These are phyloP conservation scores for Biscogniauxia marginata DNA, from an alignment of 2,329 filamentous ascomycete species.

Conservation along the genomic window DNA sequence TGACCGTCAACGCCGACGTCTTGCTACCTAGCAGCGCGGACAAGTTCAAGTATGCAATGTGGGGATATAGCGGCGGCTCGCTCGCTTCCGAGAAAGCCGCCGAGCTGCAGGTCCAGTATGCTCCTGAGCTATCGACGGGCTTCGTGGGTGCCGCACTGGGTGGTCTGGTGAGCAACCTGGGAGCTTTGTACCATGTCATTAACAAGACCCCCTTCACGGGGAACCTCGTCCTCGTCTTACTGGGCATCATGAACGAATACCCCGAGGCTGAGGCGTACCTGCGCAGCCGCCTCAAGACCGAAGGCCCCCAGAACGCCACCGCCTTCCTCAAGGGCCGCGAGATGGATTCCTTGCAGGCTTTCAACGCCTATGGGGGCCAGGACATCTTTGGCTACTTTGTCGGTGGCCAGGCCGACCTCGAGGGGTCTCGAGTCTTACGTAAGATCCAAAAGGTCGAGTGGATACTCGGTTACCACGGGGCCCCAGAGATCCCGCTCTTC, in stretches of 20 bases:
- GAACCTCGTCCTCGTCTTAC: conserved; percentile 32
- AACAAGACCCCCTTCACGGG: conserved; percentile 33
- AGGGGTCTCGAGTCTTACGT: conserved; percentile 19
- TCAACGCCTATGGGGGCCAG: too few relatives aligned
- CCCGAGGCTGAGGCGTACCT: conserved; percentile 28
- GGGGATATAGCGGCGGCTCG: conserved; percentile 57
- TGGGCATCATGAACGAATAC: conserved; percentile 32
- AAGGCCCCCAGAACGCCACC: conserved; percentile 24
- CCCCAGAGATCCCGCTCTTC: conserved; percentile 47
- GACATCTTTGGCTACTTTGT: conserved; percentile 33
- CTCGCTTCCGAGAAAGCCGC: conserved; percentile 52
- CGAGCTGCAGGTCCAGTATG: conserved; percentile 51
- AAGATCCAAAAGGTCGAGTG: conserved; percentile 32
- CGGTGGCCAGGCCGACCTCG: conserved; percentile 15
- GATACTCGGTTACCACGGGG: conserved; percentile 33
- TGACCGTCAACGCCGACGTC: too few relatives aligned
- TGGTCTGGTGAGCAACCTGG: conserved; percentile 33
- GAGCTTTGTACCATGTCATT: conserved; percentile 26
- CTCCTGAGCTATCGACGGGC: conserved; percentile 44
- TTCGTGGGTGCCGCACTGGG: conserved; percentile 50
- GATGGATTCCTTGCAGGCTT: conserved; percentile 19
- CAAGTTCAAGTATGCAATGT: conserved; percentile 37
- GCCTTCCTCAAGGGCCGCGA: conserved; percentile 26
- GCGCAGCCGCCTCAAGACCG: conserved; percentile 27
- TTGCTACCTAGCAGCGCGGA: too few relatives aligned